Conservation (phyloP, 225 moss, liverwort and hornwort genomes). For the Climacium dendroides region DNA sequence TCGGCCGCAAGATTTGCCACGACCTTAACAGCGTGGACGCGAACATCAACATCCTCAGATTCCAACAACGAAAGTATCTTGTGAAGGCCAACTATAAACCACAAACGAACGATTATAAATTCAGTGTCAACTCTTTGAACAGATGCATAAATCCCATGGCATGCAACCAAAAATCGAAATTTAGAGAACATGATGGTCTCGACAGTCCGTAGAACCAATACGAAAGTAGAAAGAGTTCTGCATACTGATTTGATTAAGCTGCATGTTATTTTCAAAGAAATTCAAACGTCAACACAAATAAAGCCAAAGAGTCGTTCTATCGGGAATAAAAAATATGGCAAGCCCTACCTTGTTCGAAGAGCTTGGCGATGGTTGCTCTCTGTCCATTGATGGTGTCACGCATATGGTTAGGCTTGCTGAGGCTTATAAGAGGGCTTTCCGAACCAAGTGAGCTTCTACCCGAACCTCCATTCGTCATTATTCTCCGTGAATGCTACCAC, state of each 20-base stretch:
- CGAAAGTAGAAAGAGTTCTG: neutral
- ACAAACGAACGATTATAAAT: neutral
- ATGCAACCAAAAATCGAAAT: neutral
- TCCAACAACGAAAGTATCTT: conserved; percentile 90
- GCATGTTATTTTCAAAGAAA: neutral
- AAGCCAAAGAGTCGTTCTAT: neutral
- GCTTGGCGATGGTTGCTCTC: conserved; percentile 91
- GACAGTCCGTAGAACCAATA: neutral
- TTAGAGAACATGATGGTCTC: neutral
- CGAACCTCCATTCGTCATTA: conserved; percentile 53
- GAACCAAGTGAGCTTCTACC: conserved; percentile 70
- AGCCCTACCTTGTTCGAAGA: conserved; percentile 78
- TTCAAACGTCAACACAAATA: neutral
- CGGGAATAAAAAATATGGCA: neutral
- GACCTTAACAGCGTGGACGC: conserved; percentile 92
- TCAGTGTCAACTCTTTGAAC: neutral
- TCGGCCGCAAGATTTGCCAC: conserved; percentile 98
- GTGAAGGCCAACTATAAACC: conserved; percentile 72
- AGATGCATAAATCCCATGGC: neutral
- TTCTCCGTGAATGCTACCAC: conserved; percentile 48
- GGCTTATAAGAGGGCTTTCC: conserved; percentile 61
- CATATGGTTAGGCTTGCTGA: conserved; percentile 55
- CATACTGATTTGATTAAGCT: neutral
- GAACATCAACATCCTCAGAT: conserved; percentile 97
- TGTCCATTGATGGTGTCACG: conserved; percentile 95